A percentile compares a stretch with the other conserved stretches of the same genome.
Conservation (phyloP, 495 filamentous ascomycete species). For the Sphaerosporella brunnea region DNA sequence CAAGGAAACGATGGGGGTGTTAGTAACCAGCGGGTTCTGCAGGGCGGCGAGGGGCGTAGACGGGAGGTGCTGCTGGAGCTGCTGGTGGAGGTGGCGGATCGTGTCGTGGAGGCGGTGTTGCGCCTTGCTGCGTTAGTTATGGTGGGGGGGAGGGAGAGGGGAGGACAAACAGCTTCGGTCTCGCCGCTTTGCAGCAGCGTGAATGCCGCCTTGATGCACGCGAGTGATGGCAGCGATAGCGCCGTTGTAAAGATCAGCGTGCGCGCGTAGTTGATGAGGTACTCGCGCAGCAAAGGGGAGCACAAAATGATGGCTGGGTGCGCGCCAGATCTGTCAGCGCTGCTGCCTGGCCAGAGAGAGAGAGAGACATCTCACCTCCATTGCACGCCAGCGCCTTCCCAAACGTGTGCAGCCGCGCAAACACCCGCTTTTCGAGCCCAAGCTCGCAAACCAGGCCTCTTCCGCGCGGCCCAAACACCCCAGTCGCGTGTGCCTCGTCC, state of each 20-base stretch:
- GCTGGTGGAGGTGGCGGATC: slow-evolving; percentile 6
- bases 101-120: slow-evolving; percentile 8
- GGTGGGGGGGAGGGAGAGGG: not conserved
- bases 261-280: slow-evolving; percentile 46
- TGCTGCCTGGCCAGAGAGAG: too few relatives aligned
- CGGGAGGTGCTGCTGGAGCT: not conserved
- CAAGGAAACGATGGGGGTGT: slow-evolving; percentile 12
- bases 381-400: slow-evolving; percentile 57
- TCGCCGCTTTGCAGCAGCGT: slow-evolving; percentile 31
- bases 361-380: slow-evolving; percentile 38
- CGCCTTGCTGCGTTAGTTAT: slow-evolving; percentile 8
- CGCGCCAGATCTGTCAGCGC: not conserved
- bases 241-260: slow-evolving; percentile 44
- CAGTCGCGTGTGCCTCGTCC: slow-evolving; percentile 64
- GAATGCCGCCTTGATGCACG: slow-evolving; percentile 35
- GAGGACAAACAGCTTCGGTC: slow-evolving; percentile 23
- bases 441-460: slow-evolving; percentile 49
- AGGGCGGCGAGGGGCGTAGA: not conserved
- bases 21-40: not conserved
- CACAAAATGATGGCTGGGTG: slow-evolving; percentile 32
- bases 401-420: slow-evolving; percentile 56
- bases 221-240: slow-evolving; percentile 37
- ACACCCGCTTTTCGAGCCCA: slow-evolving; percentile 47
- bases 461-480: slow-evolving; percentile 44
- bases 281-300: slow-evolving; percentile 32